Evolutionary conservation across 768 basidiomycete species (phyloP).

Genomic region (Plicaturopsis crispa): DNA sequence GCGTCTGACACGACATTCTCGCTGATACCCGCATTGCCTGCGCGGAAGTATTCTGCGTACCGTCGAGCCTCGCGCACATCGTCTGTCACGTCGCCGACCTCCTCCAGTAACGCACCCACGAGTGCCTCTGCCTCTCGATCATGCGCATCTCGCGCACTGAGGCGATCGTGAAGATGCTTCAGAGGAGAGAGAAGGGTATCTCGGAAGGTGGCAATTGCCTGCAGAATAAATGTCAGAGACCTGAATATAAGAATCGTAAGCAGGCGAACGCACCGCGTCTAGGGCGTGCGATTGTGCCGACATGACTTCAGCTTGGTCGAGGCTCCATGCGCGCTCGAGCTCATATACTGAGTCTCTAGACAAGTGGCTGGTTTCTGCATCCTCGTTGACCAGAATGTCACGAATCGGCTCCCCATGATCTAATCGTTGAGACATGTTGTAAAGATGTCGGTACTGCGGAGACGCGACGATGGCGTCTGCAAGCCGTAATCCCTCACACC

Average conservation of each 20-base stretch:
- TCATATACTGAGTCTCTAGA: conserved; percentile 16
- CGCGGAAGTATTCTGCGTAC: too few relatives aligned
- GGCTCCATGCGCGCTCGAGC: conserved; percentile 22
- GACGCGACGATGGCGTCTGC: conserved; percentile 7
- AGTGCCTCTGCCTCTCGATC: conserved; percentile 22
- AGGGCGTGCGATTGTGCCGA: conserved; percentile 14
- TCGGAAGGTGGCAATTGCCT: conserved; percentile 15
- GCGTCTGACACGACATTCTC: conserved; percentile 13
- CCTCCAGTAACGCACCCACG: conserved; percentile 24
- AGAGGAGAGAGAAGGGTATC: conserved; percentile 17
- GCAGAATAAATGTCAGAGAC: not conserved
- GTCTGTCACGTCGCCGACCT: conserved; percentile 20
- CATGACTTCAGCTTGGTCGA: conserved; percentile 22
- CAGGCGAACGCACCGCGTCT: conserved; percentile 16
- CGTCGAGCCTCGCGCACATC: conserved; percentile 6
- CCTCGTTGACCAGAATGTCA: conserved; percentile 3
- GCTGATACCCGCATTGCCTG: too few relatives aligned
- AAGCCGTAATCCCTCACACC: too few relatives aligned
- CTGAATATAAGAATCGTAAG: not conserved
- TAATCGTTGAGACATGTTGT: conserved; percentile 8
- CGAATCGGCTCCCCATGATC: conserved; percentile 8
- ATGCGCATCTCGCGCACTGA: conserved; percentile 10
- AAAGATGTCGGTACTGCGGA: conserved; percentile 6
- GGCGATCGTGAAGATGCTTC: conserved; percentile 13
- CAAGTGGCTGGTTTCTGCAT: not conserved